Base-by-base conservation (phyloP, 1,139 yeast genomes). In the Suhomyces maxii region DNA sequence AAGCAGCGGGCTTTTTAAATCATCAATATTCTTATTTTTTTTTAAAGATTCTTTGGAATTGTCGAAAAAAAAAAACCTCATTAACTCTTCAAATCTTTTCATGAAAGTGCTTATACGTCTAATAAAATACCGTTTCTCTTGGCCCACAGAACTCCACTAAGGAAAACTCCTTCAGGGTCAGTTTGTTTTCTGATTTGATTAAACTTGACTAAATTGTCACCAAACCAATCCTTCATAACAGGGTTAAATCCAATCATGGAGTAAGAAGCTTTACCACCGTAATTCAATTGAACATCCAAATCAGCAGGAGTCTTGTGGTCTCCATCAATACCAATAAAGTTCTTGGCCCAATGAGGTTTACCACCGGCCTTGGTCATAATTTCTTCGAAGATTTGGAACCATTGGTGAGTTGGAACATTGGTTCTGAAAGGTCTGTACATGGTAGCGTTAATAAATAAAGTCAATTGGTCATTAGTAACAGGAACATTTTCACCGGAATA, bases 321-420 rank as follows among this genome's bases (percentile, higher is more conserved):
- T 7, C 73, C 74, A 8, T 70, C 71, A 31, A 83, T 68, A 2
- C 97, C 97, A 53, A 90, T 76, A 63, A 90, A 93, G 67, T 91
- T 91, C 74, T 93, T 93, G n/a, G 99, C 99, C 99, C 99, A 93
- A 64, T 93, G 99, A 1, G 99, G 99, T 63, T 85, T 88, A 41
- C 99, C 99, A 36, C 88, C 91, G 23, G 86, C 91, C 33, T 80
- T 82, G 45, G 77, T 76, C 76, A 91, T 75, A 1, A 89, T 79
- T 48, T 80, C 78, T 66, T 93, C 99, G 65, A 93, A 93, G n/a
- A 76, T 73, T 44, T 80, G 79, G 67, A 80, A 93, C 97, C 98
- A 93, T 53, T 82, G 76, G 48, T 82, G 84, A 41, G 90, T 84
- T 37, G 87, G 84, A 6, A 90, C 84, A 58, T 85, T 79, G 45